These are phyloP conservation scores for Gyromitra esculenta DNA, from an alignment of 2,329 filamentous ascomycete genomes.

Conservation along the genomic window DNA sequence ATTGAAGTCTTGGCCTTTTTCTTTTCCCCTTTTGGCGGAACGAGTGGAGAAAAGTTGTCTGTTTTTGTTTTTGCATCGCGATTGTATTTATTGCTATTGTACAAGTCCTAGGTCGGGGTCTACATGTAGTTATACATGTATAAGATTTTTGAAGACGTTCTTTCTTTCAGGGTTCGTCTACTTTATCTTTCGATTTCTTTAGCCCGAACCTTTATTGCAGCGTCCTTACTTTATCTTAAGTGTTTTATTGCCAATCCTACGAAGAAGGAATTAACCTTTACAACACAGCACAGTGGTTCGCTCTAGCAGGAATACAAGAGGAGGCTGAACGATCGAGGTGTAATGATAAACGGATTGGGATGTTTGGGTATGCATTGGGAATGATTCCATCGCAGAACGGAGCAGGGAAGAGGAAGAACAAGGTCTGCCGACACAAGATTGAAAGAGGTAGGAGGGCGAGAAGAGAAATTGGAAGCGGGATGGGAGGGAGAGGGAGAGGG, in stretches of 20 bases:
- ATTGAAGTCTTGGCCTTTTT: slow-evolving; percentile 20
- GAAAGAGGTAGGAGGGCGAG: neutral
- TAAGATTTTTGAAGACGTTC: slow-evolving; percentile 40
- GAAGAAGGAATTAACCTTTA: slow-evolving; percentile 21
- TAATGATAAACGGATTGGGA: neutral
- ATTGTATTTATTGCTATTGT: slow-evolving; percentile 43
- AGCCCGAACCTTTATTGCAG: slow-evolving; percentile 25
- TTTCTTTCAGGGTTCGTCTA: slow-evolving; percentile 36
- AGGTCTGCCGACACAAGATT: neutral
- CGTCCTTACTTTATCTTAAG: slow-evolving; percentile 15
- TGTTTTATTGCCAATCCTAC: slow-evolving; percentile 8
- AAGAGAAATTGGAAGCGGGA: neutral
- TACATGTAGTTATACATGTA: slow-evolving; percentile 42
- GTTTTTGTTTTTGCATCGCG: slow-evolving; percentile 29
- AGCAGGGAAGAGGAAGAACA: neutral
- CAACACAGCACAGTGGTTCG: slow-evolving; percentile 1
- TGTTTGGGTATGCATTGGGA: too few relatives aligned
- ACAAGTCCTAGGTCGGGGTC: slow-evolving; percentile 8
- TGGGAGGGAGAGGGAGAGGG: neutral
- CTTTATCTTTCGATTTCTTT: slow-evolving; percentile 35
- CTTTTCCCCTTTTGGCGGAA: slow-evolving; percentile 16
- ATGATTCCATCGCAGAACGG: neutral
- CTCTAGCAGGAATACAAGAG: neutral
- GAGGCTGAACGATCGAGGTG: neutral
- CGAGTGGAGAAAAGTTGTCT: slow-evolving; percentile 39